These are phyloP conservation scores for Kazachstania martiniae DNA, from an alignment of 805 yeast genomes.

Conservation along the genomic window DNA sequence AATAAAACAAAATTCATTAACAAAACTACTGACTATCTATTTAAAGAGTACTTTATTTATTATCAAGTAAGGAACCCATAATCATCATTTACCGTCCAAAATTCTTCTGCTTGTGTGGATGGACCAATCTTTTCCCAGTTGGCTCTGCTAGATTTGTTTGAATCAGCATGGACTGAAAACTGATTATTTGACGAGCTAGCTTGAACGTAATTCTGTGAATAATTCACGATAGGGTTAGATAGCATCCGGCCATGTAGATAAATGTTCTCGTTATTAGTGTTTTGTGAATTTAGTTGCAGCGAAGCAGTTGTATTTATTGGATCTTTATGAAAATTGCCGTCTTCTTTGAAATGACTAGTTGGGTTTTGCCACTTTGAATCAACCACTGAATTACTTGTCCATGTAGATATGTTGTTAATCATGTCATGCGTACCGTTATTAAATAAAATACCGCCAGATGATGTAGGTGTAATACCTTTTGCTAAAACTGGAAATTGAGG, in stretches of 20 bases:
- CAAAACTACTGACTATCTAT: no score
- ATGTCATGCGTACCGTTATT: constrained; percentile 40
- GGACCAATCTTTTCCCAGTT: constrained; percentile 3
- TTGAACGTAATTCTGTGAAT: background rate
- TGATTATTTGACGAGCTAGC: no score
- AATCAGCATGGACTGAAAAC: no score
- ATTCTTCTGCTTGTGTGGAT: constrained; percentile 32
- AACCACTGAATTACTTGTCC: constrained; percentile 34
- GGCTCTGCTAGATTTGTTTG: background rate
- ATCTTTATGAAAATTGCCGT: no score
- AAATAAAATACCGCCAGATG: constrained; percentile 13
- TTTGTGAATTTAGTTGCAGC: background rate
- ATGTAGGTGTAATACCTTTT: constrained; percentile 1
- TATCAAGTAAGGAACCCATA: constrained; percentile 37
- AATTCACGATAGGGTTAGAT: no score
- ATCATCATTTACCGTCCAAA: constrained; percentile 39
- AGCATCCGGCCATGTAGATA: no score
- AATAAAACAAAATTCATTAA: no score
- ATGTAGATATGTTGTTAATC: constrained; percentile 49
- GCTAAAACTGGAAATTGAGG: no score
- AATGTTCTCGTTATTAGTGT: background rate
- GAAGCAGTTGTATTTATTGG: background rate
- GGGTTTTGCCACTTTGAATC: constrained; percentile 5
- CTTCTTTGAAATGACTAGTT: background rate
- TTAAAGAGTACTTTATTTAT: no score